Conservation (phyloP, 306 rosid genomes). For the Vachellia collinsii region DNA sequence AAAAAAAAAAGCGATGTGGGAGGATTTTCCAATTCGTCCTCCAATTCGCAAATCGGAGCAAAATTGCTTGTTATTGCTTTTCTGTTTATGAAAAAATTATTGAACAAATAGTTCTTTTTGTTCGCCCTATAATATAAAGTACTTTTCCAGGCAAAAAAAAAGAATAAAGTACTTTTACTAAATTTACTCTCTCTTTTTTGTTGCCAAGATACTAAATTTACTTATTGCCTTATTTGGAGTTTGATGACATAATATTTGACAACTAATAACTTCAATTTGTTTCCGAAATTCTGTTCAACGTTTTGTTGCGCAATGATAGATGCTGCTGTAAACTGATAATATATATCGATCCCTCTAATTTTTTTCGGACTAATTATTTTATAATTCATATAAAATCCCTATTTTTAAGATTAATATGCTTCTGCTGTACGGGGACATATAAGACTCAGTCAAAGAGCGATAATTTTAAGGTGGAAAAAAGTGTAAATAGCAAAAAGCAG, state of each 20-base stretch:
- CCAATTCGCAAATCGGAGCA: not conserved
- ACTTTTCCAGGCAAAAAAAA: too few species aligned
- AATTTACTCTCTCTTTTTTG: too few species aligned
- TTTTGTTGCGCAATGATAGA: conserved; percentile 38
- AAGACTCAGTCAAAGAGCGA: not conserved
- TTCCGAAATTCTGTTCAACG: conserved; percentile 35
- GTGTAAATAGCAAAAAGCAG: not conserved
- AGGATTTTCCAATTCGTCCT: not conserved
- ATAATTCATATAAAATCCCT: not conserved
- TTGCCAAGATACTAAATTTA: too few species aligned
- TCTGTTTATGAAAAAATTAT: not conserved
- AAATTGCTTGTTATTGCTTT: not conserved
- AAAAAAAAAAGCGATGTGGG: not conserved
- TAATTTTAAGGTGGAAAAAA: not conserved
- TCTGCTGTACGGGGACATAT: not conserved
- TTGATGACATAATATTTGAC: not conserved
- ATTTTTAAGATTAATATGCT: not conserved
- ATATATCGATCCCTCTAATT: conserved; percentile 15
- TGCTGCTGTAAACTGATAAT: conserved; percentile 1
- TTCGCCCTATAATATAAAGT: not conserved
- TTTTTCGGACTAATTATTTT: not conserved
- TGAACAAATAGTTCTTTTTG: not conserved
- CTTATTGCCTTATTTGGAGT: too few species aligned
- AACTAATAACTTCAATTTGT: conserved; percentile 24
- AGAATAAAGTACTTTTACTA: not conserved